Evolutionary conservation across 768 basidiomycete genomes (phyloP).

Genomic region (Tricholoma flavovirens): DNA sequence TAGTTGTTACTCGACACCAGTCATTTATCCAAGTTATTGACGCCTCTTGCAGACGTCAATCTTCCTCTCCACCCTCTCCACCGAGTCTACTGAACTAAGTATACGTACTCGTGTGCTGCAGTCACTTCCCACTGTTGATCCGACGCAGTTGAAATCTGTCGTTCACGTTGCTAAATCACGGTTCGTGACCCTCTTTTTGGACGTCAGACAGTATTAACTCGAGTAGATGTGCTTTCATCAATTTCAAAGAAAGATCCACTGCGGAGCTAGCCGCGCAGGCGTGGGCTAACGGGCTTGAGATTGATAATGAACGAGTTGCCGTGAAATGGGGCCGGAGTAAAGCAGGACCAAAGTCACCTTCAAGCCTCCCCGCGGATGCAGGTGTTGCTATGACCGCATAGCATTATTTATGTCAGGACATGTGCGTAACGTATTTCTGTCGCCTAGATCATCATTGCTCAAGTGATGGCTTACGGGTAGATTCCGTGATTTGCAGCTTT

Average conservation of each 20-base stretch:
- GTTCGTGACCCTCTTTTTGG: slow-evolving; percentile 28
- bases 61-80: slow-evolving; percentile 75
- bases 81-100: slow-evolving; percentile 62
- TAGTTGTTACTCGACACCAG: slow-evolving; percentile 26
- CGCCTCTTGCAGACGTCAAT: slow-evolving; percentile 59
- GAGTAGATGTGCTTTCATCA: slow-evolving; percentile 87
- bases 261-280: slow-evolving; percentile 87
- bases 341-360: slow-evolving; percentile 30
- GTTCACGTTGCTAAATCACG: slow-evolving; percentile 82
- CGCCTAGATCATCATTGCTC: neutral
- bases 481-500: neutral
- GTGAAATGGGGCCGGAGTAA: slow-evolving; percentile 89
- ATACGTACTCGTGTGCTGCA: slow-evolving; percentile 68
- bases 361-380: slow-evolving; percentile 14
- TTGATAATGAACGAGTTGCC: slow-evolving; percentile 66
- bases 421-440: neutral
- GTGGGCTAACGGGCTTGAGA: slow-evolving; percentile 87
- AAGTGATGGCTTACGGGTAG: neutral
- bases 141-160: slow-evolving; percentile 70
- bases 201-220: neutral
- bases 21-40: neutral
- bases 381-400: slow-evolving; percentile 14
- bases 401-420: neutral
- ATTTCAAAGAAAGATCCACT: slow-evolving; percentile 76
- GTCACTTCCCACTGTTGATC: slow-evolving; percentile 58